These are phyloP conservation scores for Plantago major DNA, from an alignment of 257 asterid genomes.

Conservation along the genomic window DNA sequence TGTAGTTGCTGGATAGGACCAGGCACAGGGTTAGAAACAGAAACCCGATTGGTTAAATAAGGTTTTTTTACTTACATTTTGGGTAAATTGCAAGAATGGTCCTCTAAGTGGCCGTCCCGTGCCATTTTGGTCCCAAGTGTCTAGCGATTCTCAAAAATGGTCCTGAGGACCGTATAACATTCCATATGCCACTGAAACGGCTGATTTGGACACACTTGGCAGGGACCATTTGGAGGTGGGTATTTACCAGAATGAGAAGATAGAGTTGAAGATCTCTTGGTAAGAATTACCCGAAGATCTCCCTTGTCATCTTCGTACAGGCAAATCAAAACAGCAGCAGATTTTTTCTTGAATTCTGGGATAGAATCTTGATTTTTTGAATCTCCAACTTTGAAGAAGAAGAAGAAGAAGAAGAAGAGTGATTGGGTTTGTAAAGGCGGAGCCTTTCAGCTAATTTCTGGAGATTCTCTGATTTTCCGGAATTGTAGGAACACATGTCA, in stretches of 20 bases:
- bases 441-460: constrained; percentile 36
- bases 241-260: constrained; percentile 68
- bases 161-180: too few relatives aligned
- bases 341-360: constrained; percentile 13
- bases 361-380: constrained; percentile 15
- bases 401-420: background rate
- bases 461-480: constrained; percentile 39
- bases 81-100: too few relatives aligned
- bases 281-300: constrained; percentile 68
- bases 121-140: too few relatives aligned
- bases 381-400: background rate
- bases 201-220: too few relatives aligned
- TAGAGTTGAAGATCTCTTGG: constrained; percentile 60
- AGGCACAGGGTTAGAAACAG: too few relatives aligned
- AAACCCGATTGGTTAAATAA: too few relatives aligned
- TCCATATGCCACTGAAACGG: too few relatives aligned
- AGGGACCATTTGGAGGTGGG: too few relatives aligned
- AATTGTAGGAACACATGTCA: constrained; percentile 20
- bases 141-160: too few relatives aligned
- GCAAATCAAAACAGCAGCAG: constrained; percentile 74
- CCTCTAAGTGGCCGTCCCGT: too few relatives aligned
- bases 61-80: too few relatives aligned
- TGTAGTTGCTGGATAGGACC: too few relatives aligned
- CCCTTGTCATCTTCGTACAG: constrained; percentile 54
- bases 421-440: constrained; percentile 28